These are phyloP conservation scores for Pseudohyphozyma bogoriensis DNA, from an alignment of 768 basidiomycete species.

Conservation along the genomic window DNA sequence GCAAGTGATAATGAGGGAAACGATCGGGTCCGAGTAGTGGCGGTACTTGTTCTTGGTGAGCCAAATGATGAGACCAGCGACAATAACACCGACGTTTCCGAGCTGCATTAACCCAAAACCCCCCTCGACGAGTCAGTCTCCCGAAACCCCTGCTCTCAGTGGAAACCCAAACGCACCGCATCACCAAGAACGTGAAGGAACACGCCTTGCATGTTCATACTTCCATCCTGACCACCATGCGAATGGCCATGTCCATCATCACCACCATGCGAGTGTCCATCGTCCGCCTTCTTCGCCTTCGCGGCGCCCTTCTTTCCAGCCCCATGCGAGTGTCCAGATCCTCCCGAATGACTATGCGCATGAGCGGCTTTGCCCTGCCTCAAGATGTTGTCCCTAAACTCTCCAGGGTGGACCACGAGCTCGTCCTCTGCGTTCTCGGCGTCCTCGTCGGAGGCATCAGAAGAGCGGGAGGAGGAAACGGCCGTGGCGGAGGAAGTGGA, in stretches of 20 bases:
- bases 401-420: conserved; percentile 54
- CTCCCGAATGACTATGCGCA: not conserved
- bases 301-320: conserved; percentile 26
- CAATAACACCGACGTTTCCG: conserved; percentile 95
- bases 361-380: conserved; percentile 72
- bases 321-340: conserved; percentile 6
- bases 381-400: conserved; percentile 43
- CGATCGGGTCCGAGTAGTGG: conserved; percentile 83
- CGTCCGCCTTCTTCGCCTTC: conserved; percentile 25
- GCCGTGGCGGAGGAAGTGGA: not conserved
- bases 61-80: conserved; percentile 91
- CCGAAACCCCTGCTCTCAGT: not conserved
- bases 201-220: conserved; percentile 98
- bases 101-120: conserved; percentile 40
- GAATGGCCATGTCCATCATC: conserved; percentile 38
- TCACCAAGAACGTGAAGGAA: conserved; percentile 91
- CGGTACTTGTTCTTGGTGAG: conserved; percentile 71
- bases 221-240: conserved; percentile 47
- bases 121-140: not conserved
- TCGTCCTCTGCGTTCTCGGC: conserved; percentile 38
- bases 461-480: not conserved
- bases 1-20: conserved; percentile 84
- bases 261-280: conserved; percentile 27
- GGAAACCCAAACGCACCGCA: conserved; percentile 44
- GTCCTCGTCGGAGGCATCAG: conserved; percentile 14